Evolutionary conservation across 768 basidiomycete species (phyloP), one percentile per base, ranked within the genome.

Genomic region (Nevesoporus exiguus): DNA sequence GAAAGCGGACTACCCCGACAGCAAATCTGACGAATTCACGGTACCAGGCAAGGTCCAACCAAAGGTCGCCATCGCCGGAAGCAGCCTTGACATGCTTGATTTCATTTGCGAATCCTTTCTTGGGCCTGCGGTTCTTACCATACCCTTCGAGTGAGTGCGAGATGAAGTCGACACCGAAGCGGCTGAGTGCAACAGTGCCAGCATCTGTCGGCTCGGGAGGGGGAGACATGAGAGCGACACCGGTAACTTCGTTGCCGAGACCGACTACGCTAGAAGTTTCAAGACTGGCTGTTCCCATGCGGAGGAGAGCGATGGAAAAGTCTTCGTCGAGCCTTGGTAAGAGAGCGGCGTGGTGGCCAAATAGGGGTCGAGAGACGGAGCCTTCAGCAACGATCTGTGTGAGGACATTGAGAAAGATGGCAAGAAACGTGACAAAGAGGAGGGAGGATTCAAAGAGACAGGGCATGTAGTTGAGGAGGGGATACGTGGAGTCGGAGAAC

Each of bases 211-310:
- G 57, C 36, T 47, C 51, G 36, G 49, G 43, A 21, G 53, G 17
- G 7, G 61, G 29, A 3, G 58, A 45, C 47, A 51, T 58, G 33
- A 71, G 46, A 13, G 70, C 59, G 46, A 90, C 75, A 5, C 78
- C 73, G 7, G 82, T 81, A 13, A 90, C 83, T 67, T 91, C 88
- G 61, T 90, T 89, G 1, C 84, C 83, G 65, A 87, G 77, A 3
- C 89, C 89, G 22, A 81, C 76, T 10, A 86, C 74, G 43, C 82
- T 83, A 0, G 88, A 89, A 0, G 86, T 84, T 65, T 91, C 89
- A 46, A 91, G 74, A 57, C 85, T 86, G 4, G 86, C 87, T 1
- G 85, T 85, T 19, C 87, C 87, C 19, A 89, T 74, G 21, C 89
- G 81, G 40, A 90, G 74, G 36, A 91, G 74, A 3, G 85, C 79